A percentile compares a stretch with the other conserved stretches of the same genome.
These are phyloP conservation scores for Pyrenochaeta sp. DNA, from an alignment of 2,329 filamentous ascomycete genomes.

Conservation along the genomic window DNA sequence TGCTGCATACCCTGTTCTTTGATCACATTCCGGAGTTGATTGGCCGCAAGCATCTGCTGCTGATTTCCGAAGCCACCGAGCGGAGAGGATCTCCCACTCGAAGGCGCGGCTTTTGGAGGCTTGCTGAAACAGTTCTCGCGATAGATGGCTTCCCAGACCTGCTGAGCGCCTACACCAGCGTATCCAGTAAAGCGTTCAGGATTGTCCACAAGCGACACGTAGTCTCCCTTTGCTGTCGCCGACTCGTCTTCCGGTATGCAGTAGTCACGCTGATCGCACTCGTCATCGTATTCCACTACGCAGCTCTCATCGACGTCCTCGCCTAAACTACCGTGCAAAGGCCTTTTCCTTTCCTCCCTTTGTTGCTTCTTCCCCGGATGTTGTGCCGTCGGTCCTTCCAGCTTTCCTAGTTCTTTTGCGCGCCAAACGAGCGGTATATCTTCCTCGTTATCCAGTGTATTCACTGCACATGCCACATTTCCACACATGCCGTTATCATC, in stretches of 20 bases:
- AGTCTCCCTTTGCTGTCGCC: slow-evolving; percentile 86
- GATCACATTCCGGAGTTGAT: slow-evolving; percentile 69
- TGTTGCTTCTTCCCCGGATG: slow-evolving; percentile 83
- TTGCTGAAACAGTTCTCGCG: slow-evolving; percentile 92
- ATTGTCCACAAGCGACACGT: slow-evolving; percentile 92
- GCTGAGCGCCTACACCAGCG: slow-evolving; percentile 79
- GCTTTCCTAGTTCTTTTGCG: slow-evolving; percentile 87
- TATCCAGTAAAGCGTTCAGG: slow-evolving; percentile 97
- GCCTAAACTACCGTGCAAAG: slow-evolving; percentile 82
- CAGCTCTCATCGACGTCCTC: slow-evolving; percentile 93
- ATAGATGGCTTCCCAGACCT: slow-evolving; percentile 97
- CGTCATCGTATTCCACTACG: slow-evolving; percentile 96
- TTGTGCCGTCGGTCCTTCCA: slow-evolving; percentile 88
- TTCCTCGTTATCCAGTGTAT: slow-evolving; percentile 93
- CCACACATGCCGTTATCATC: slow-evolving; percentile 94
- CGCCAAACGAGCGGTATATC: slow-evolving; percentile 94
- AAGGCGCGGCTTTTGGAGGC: slow-evolving; percentile 44
- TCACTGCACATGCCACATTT: slow-evolving; percentile 95
- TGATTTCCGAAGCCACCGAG: slow-evolving; percentile 55
- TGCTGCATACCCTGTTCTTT: slow-evolving; percentile 68
- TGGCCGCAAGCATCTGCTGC: slow-evolving; percentile 62
- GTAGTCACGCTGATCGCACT: slow-evolving; percentile 96
- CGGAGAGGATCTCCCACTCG: slow-evolving; percentile 41
- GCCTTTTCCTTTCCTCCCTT: slow-evolving; percentile 73
- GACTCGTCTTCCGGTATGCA: slow-evolving; percentile 96